A percentile compares a stretch with the other conserved stretches of the same genome.
Evolutionary conservation across 2,329 filamentous ascomycete species (phyloP).

Genomic region (Fusarium nurragi): DNA sequence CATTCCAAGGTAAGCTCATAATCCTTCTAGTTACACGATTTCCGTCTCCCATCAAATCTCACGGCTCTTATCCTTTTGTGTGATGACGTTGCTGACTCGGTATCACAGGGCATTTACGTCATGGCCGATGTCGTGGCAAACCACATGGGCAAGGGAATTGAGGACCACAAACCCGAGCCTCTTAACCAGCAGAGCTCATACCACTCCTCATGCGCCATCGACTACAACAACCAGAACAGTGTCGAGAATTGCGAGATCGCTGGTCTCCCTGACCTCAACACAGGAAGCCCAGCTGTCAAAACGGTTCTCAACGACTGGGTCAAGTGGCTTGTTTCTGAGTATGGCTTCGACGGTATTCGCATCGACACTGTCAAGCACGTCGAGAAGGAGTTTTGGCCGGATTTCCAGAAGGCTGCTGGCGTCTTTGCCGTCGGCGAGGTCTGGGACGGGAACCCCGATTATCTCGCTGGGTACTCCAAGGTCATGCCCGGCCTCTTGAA

Average conservation of each 20-base stretch:
- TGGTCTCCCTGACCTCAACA: constrained; percentile 68
- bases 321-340: constrained; percentile 64
- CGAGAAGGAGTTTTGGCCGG: constrained; percentile 65
- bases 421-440: constrained; percentile 71
- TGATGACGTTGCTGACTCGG: not conserved
- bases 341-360: constrained; percentile 69
- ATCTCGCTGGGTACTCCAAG: constrained; percentile 62
- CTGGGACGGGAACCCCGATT: constrained; percentile 61
- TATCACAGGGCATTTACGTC: constrained; percentile 55
- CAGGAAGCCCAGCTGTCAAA: constrained; percentile 59
- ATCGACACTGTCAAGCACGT: constrained; percentile 72
- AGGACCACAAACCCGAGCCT: constrained; percentile 53
- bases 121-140: constrained; percentile 72
- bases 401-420: constrained; percentile 62
- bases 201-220: constrained; percentile 13
- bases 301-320: constrained; percentile 68
- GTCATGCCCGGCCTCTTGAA: constrained; percentile 69
- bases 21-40: rapidly evolving
- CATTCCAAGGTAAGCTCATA: constrained; percentile 22
- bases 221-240: constrained; percentile 29
- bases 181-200: constrained; percentile 55
- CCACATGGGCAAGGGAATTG: constrained; percentile 63
- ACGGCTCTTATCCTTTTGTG: not conserved
- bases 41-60: rapidly evolving
- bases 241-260: constrained; percentile 27